A percentile compares a stretch with the other conserved stretches of the same genome.
Evolutionary conservation across 2,329 filamentous ascomycete species (phyloP).

Genomic region (Trichophyton simii): DNA sequence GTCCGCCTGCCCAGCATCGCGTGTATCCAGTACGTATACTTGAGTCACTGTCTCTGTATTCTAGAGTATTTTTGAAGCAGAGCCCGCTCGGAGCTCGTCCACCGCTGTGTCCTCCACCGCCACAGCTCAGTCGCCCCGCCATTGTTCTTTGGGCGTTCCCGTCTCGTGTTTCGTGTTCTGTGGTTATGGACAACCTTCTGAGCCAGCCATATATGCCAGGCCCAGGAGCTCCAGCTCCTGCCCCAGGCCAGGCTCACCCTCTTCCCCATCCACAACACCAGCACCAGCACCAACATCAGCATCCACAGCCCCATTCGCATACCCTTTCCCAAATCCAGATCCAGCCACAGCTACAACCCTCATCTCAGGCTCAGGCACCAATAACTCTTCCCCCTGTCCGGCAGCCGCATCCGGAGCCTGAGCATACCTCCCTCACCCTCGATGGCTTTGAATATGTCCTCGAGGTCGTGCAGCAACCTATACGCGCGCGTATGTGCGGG

Average conservation of each 20-base stretch:
- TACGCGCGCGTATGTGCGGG: slow-evolving; percentile 92
- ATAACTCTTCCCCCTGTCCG: not conserved
- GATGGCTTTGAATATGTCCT: slow-evolving; percentile 40
- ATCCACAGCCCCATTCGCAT: not conserved
- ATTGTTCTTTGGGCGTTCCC: not conserved
- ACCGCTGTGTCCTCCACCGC: not conserved
- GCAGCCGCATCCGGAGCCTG: not conserved
- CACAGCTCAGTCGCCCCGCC: not conserved
- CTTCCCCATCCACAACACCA: not conserved
- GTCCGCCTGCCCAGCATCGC: not conserved
- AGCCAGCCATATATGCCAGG: not conserved
- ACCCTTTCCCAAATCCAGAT: not conserved
- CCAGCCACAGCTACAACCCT: not conserved
- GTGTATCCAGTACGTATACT: not conserved
- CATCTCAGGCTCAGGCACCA: not conserved
- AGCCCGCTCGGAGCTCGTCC: not conserved
- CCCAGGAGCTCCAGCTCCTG: not conserved
- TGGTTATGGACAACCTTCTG: not conserved
- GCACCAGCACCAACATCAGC: not conserved
- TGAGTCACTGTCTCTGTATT: not conserved
- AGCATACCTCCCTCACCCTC: not conserved
- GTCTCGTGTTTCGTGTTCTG: not conserved
- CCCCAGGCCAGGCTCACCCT: not conserved
- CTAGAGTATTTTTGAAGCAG: not conserved
- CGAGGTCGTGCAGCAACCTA: slow-evolving; percentile 76